Conservation (phyloP, 306 rosid genomes). For the Neltuma alba region DNA sequence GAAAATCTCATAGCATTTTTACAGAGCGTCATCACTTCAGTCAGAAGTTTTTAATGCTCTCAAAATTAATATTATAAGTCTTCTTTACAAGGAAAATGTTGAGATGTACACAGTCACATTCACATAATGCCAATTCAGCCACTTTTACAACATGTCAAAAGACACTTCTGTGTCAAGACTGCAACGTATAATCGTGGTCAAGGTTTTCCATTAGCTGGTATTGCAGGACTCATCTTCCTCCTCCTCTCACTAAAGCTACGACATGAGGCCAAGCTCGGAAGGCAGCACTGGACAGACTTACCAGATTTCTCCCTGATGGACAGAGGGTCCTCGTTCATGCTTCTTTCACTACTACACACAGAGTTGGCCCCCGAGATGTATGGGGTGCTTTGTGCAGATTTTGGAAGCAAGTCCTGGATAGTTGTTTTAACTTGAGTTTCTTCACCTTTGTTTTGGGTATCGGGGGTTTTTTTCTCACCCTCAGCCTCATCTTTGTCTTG, state of each 20-base stretch:
- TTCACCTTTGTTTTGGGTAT: neutral
- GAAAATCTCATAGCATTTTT: constrained; percentile 31
- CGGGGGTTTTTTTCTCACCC: constrained; percentile 21
- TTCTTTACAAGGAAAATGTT: constrained; percentile 40
- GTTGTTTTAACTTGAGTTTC: constrained; percentile 43
- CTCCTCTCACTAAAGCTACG: constrained; percentile 71
- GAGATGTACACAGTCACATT: constrained; percentile 46
- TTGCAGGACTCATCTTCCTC: constrained; percentile 67
- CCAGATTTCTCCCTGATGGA: constrained; percentile 43
- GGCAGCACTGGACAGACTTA: constrained; percentile 65
- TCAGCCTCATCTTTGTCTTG: constrained; percentile 42
- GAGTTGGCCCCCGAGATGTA: constrained; percentile 53
- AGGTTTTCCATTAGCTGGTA: constrained; percentile 57
- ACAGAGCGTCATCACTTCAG: constrained; percentile 27
- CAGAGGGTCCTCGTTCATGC: constrained; percentile 43
- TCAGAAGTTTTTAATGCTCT: constrained; percentile 32
- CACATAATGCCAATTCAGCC: constrained; percentile 20
- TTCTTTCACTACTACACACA: constrained; percentile 61
- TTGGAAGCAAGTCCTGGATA: constrained; percentile 44
- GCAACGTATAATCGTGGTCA: constrained; percentile 20
- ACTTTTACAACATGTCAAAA: constrained; percentile 13
- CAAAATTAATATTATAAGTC: constrained; percentile 32
- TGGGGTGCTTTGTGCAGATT: constrained; percentile 59
- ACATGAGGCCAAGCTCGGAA: constrained; percentile 78
- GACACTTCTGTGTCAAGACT: constrained; percentile 14